phyloP scores from a whole-genome alignment of 345 rosid species.

The Salix exigua region DNA sequence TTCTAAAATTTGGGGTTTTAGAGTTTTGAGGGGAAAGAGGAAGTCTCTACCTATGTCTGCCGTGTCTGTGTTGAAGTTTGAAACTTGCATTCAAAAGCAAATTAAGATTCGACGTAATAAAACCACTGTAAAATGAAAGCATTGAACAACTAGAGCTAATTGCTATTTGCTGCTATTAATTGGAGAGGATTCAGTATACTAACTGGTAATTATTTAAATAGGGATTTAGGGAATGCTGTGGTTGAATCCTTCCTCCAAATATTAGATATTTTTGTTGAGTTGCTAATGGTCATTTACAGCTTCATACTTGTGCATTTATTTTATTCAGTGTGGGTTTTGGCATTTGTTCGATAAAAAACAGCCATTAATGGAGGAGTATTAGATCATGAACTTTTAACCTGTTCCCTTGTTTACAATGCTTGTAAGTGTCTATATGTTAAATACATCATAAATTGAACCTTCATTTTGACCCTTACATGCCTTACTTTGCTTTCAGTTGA shows the following conservation, averaged over 20 bases:
- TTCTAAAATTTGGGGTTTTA: neutral
- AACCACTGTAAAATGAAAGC: neutral
- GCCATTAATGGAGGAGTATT: neutral
- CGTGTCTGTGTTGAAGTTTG: neutral
- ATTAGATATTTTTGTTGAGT: neutral
- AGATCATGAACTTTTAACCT: neutral
- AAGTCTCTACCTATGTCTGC: neutral
- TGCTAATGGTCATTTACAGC: neutral
- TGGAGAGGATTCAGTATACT: neutral
- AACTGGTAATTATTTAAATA: neutral
- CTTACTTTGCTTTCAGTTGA: neutral
- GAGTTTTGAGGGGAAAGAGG: neutral
- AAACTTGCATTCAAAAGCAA: neutral
- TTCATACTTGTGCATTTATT: neutral
- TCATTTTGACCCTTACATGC: neutral
- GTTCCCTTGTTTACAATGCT: neutral
- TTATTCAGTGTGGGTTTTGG: neutral
- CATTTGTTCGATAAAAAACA: slow-evolving; percentile 1
- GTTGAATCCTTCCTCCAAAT: neutral
- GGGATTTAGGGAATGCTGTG: neutral
- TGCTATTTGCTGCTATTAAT: neutral
- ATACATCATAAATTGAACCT: neutral
- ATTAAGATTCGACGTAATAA: neutral
- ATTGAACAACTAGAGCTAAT: neutral
- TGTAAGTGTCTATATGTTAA: neutral